phyloP scores from a whole-genome alignment of 257 asterid genomes.

The Euphrasia confusa region DNA sequence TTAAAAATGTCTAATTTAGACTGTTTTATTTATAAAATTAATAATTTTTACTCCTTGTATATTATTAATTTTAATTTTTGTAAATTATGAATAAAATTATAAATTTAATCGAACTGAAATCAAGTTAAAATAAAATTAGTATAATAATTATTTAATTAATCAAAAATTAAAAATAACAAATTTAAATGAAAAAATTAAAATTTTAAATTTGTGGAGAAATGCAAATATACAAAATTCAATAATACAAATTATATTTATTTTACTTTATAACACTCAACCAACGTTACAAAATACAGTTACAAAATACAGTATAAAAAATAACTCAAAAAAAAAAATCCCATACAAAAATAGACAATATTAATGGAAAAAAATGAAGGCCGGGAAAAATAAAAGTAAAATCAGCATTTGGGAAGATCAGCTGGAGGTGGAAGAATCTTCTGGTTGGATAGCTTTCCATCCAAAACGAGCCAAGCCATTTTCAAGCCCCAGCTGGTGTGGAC shows the following conservation, averaged over 20 bases:
- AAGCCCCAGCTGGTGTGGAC: conserved; percentile 40
- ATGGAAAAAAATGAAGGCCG: not conserved
- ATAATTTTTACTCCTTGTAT: too few relatives aligned
- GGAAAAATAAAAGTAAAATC: conserved; percentile 6
- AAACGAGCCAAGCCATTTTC: conserved; percentile 46
- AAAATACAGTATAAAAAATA: not conserved
- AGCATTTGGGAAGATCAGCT: conserved; percentile 41
- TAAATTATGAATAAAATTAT: too few relatives aligned
- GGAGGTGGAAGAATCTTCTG: conserved; percentile 44
- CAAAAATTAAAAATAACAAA: too few relatives aligned
- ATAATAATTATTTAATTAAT: too few relatives aligned
- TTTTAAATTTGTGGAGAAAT: too few relatives aligned
- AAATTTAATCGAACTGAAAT: too few relatives aligned
- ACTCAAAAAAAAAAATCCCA: not conserved
- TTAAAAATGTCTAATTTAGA: too few relatives aligned
- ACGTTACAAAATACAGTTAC: not conserved
- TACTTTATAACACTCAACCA: not conserved
- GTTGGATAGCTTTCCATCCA: conserved; percentile 37
- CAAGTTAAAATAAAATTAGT: too few relatives aligned
- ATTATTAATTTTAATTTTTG: too few relatives aligned
- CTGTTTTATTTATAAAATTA: too few relatives aligned
- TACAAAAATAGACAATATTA: too few relatives aligned
- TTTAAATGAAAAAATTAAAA: too few relatives aligned
- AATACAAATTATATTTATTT: not conserved
- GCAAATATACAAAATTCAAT: not conserved